Base-by-base conservation (phyloP, 192 early-diverging fungal genomes). In the Chytriomyces sp. region DNA sequence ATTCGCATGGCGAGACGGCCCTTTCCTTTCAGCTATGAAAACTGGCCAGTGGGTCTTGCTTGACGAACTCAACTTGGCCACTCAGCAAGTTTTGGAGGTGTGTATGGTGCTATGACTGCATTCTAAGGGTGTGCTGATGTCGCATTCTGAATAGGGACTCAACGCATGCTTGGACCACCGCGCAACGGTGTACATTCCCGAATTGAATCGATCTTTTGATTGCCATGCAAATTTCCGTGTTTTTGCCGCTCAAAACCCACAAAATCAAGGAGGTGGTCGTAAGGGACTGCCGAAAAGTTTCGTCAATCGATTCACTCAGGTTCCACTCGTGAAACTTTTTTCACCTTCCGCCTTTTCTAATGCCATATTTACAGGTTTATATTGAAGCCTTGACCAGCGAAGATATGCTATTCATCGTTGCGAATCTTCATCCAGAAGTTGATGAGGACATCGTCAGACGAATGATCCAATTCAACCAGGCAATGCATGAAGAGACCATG, bases 111-210 rank as follows among this genome's bases (percentile, higher is more conserved):
- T n/a, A 93, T 96, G 35, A 89, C 93, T 11, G 94, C 94, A 81
- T 86, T 95, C 35, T 91, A 94, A 67, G 84, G 89, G 50, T 87
- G 91, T 62, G 94, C 95, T 71, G 80, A 80, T 45, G 89, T 90
- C 49, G 77, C 89, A 46, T 84, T 77, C 1, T n/a, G 7, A 50
- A 20, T 59, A 79, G 72, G 97, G 97, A 77, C 89, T 99, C 72
- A 99, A 99, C 82, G 94, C 98, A 28, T 98, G 97, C 81, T 87
- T 99, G 24, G 98, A 99, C 86, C 97, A 99, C 80, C 93, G 98
- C 74, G 95, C 93, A 24, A 84, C 94, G 8, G 96, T 97, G 5
- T 99, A 97, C 80, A 94, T 99, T 28, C 94, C 97, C 10, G 98
- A 99, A 83, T 90, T 99, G 45, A 96, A 98, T 70, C 85, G 91